Conservation (phyloP, 1,139 yeast species). For the Debaryomycetaceae sp. region DNA sequence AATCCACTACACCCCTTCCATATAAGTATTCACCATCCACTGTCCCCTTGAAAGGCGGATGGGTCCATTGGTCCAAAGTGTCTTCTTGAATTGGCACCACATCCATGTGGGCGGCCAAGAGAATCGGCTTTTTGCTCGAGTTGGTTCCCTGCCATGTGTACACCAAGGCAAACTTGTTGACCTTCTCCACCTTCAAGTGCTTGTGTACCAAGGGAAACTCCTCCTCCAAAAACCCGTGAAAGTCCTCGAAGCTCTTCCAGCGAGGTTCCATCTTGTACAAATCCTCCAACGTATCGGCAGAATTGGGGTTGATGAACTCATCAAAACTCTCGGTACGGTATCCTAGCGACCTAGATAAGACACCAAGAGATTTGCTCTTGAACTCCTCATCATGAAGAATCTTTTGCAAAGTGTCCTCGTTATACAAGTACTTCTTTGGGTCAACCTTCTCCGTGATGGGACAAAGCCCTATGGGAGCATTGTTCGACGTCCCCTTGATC, state of each 20-base stretch:
- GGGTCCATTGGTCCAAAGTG: slow-evolving; percentile 38
- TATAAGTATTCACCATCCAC: slow-evolving; percentile 37
- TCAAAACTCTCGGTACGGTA: slow-evolving; percentile 65
- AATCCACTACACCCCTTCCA: slow-evolving; percentile 49
- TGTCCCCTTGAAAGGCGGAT: slow-evolving; percentile 41
- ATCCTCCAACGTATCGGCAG: slow-evolving; percentile 19
- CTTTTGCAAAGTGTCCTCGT: slow-evolving; percentile 19
- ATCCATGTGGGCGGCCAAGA: slow-evolving; percentile 49
- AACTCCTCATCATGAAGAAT: slow-evolving; percentile 37
- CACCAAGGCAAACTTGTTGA: slow-evolving; percentile 31
- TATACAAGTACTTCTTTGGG: slow-evolving; percentile 20
- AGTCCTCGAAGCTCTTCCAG: slow-evolving; percentile 29
- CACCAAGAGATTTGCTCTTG: slow-evolving; percentile 36
- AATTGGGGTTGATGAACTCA: slow-evolving; percentile 28
- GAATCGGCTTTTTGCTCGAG: slow-evolving; percentile 29
- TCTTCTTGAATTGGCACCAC: slow-evolving; percentile 47
- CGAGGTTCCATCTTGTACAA: slow-evolving; percentile 24
- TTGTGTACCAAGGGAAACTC: slow-evolving; percentile 32
- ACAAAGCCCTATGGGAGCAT: slow-evolving; percentile 26
- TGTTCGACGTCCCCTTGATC: not conserved
- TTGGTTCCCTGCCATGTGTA: slow-evolving; percentile 35
- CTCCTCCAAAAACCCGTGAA: slow-evolving; percentile 25
- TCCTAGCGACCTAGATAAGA: slow-evolving; percentile 53
- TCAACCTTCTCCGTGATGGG: slow-evolving; percentile 32
- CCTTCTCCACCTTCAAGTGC: slow-evolving; percentile 25